phyloP scores from a whole-genome alignment of 306 rosid genomes.

The Styphnolobium japonicum region DNA sequence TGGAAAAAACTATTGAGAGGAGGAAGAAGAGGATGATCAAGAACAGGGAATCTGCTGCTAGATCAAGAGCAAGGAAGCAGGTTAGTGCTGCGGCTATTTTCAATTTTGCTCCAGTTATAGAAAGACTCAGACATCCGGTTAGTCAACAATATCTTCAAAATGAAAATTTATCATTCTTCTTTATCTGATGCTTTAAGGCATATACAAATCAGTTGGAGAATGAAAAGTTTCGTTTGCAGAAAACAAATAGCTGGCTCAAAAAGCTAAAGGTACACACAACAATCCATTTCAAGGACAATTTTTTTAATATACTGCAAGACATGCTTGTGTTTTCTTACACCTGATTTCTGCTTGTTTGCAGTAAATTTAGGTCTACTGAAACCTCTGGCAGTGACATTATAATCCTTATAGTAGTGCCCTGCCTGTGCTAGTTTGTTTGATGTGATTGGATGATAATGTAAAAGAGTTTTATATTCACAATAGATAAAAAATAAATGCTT shows the following conservation, averaged over 20 bases:
- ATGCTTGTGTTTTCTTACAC: not conserved
- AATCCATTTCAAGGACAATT: not conserved
- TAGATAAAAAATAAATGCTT: too few species aligned
- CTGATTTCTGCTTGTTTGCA: not conserved
- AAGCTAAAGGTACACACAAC: constrained; percentile 45
- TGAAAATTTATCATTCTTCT: not conserved
- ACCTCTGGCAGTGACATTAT: not conserved
- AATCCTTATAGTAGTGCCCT: not conserved
- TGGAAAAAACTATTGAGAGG: constrained; percentile 45
- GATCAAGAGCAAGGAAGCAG: constrained; percentile 77
- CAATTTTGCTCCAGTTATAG: not conserved
- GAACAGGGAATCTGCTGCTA: constrained; percentile 70
- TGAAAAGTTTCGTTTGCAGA: constrained; percentile 32
- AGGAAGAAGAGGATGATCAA: constrained; percentile 70
- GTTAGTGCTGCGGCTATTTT: constrained; percentile 27
- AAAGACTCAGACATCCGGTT: not conserved
- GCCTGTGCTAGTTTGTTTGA: not conserved
- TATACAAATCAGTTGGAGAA: constrained; percentile 44
- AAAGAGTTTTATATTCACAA: too few species aligned
- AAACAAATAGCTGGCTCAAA: constrained; percentile 33
- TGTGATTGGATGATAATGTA: too few species aligned
- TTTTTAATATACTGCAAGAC: too few species aligned
- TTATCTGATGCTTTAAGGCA: constrained; percentile 42
- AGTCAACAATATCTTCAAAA: not conserved
- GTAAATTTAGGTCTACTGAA: not conserved